phyloP scores from a whole-genome alignment of 2,329 filamentous ascomycete species.

The Phialophora macrospora region DNA sequence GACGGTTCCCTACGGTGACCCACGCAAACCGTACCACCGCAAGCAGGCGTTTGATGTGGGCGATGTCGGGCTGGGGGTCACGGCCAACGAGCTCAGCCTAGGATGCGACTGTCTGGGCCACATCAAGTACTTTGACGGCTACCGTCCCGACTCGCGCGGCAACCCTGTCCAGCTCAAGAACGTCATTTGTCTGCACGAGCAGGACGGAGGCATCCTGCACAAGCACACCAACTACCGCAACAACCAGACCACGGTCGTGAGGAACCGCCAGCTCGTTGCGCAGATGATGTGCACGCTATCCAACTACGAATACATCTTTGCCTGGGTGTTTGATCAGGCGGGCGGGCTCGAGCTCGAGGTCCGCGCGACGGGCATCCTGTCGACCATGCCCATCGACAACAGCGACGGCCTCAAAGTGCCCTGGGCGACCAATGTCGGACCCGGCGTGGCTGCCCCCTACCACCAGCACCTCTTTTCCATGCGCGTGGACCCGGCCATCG shows the following conservation, averaged over 20 bases:
- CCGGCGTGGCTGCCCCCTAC: too few relatives aligned
- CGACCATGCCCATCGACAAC: conserved; percentile 47
- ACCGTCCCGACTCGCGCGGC: conserved; percentile 44
- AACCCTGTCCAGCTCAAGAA: conserved; percentile 49
- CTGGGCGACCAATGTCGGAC: too few relatives aligned
- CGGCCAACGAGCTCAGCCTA: conserved; percentile 50
- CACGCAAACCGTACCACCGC: conserved; percentile 48
- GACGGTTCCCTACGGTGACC: conserved; percentile 54
- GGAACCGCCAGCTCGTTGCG: conserved; percentile 45
- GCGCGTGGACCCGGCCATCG: too few relatives aligned
- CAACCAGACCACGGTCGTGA: conserved; percentile 43
- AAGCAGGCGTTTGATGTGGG: conserved; percentile 55
- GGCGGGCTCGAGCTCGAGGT: conserved; percentile 50
- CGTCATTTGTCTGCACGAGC: conserved; percentile 51
- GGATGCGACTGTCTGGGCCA: conserved; percentile 53
- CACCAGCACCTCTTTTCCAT: too few relatives aligned
- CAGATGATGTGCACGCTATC: conserved; percentile 50
- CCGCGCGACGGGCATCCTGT: conserved; percentile 54
- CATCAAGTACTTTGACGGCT: conserved; percentile 53
- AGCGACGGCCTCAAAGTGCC: too few relatives aligned
- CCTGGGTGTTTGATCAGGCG: conserved; percentile 50
- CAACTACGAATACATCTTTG: conserved; percentile 55
- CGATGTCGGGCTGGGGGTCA: conserved; percentile 50
- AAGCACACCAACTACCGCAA: conserved; percentile 50
- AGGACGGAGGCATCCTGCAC: conserved; percentile 49